A percentile compares a stretch with the other conserved stretches of the same genome.
These are phyloP conservation scores for Aspergillus texensis DNA, from an alignment of 2,329 filamentous ascomycete species.

Conservation along the genomic window DNA sequence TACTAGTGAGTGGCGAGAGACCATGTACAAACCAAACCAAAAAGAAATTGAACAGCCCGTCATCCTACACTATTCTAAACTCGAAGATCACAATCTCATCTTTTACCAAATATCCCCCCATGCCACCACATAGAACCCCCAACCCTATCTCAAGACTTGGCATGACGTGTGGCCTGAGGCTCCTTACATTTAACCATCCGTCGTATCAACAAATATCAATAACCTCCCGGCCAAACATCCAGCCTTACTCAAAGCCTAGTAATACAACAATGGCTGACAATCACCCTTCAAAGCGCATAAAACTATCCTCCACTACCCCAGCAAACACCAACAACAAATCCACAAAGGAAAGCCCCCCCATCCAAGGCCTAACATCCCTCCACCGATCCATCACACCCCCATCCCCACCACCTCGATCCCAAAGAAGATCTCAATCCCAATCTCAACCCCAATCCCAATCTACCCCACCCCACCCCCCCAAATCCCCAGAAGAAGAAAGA, in stretches of 20 bases:
- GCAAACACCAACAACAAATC: not conserved
- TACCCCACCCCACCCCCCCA: not conserved
- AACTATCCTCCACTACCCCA: not conserved
- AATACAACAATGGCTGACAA: not conserved
- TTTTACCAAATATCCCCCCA: not conserved
- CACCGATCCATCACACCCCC: conserved; percentile 35
- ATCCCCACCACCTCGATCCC: conserved; percentile 12
- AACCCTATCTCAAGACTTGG: not conserved
- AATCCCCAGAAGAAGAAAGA: not conserved
- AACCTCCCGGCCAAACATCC: not conserved
- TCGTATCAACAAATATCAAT: not conserved
- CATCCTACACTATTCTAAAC: not conserved
- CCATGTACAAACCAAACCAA: not conserved
- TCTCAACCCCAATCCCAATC: not conserved
- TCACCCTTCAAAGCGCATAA: not conserved
- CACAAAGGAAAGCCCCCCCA: not conserved
- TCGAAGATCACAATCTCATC: not conserved
- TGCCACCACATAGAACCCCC: not conserved
- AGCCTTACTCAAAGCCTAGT: not conserved
- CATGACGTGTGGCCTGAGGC: not conserved
- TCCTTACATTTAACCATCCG: not conserved
- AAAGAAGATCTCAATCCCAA: conserved; percentile 1
- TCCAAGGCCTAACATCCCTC: conserved; percentile 29
- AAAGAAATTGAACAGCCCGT: not conserved
- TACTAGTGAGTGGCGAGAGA: not conserved